Evolutionary conservation across 2,329 filamentous ascomycete genomes (phyloP).

Genomic region (Nothomitra cinnamomea): DNA sequence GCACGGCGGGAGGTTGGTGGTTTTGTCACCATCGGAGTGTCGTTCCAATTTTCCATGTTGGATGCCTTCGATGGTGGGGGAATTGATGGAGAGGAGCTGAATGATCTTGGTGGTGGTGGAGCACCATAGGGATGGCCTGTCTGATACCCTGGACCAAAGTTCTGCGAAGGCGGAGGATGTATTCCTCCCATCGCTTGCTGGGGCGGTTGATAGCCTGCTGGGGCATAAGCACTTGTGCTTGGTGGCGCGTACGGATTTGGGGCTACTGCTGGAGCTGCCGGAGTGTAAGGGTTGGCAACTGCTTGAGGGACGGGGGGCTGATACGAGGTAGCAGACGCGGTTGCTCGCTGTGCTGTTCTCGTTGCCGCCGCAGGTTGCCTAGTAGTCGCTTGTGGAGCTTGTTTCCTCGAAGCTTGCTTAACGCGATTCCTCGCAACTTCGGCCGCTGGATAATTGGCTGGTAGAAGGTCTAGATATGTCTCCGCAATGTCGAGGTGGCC

Average conservation of each 20-base stretch:
- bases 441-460: constrained; percentile 66
- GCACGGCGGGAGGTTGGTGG: constrained; percentile 50
- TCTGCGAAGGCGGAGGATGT: constrained; percentile 41
- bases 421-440: constrained; percentile 76
- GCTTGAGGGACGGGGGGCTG: constrained; percentile 10
- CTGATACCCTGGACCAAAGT: constrained; percentile 17
- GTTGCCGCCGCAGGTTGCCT: constrained; percentile 24
- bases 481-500: constrained; percentile 76
- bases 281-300: constrained; percentile 24
- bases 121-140: neutral
- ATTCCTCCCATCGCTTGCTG: constrained; percentile 25
- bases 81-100: constrained; percentile 45
- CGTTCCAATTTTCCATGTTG: constrained; percentile 78
- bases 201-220: constrained; percentile 40
- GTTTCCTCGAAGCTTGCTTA: constrained; percentile 61
- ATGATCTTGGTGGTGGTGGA: constrained; percentile 1
- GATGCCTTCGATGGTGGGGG: constrained; percentile 53
- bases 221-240: constrained; percentile 16
- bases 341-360: constrained; percentile 27
- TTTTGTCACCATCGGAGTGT: constrained; percentile 74
- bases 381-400: constrained; percentile 25
- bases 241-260: constrained; percentile 1
- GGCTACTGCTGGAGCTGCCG: constrained; percentile 16
- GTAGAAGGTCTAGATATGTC: constrained; percentile 80
- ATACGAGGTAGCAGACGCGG: constrained; percentile 13